These are phyloP conservation scores for Cyclanthera cordifolia DNA, from an alignment of 306 rosid genomes.

Conservation along the genomic window DNA sequence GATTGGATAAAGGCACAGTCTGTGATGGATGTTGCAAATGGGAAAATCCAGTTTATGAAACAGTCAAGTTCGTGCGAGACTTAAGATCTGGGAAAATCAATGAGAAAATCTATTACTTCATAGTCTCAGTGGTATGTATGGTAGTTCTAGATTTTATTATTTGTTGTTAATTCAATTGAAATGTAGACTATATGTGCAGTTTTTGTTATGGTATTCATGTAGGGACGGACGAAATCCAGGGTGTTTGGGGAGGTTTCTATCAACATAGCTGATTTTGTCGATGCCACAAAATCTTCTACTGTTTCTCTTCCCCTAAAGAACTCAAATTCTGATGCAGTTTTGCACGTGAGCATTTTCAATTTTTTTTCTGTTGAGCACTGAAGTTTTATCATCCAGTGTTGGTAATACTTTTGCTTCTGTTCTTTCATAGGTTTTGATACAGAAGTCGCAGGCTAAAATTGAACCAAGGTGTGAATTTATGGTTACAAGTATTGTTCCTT, in stretches of 20 bases:
- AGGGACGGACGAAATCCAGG: constrained; percentile 58
- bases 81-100: constrained; percentile 55
- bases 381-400: neutral
- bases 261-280: constrained; percentile 68
- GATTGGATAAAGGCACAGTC: constrained; percentile 45
- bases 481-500: constrained; percentile 6
- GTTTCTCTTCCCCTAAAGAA: constrained; percentile 72
- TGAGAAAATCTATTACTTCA: constrained; percentile 51
- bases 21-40: constrained; percentile 66
- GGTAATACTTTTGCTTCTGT: constrained; percentile 13
- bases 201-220: constrained; percentile 8
- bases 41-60: constrained; percentile 66
- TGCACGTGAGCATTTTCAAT: constrained; percentile 60
- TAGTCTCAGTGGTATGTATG: constrained; percentile 55
- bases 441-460: constrained; percentile 46
- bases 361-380: neutral
- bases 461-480: constrained; percentile 49
- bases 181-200: neutral
- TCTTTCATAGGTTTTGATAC: constrained; percentile 53
- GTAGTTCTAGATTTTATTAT: neutral
- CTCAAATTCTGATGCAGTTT: constrained; percentile 52
- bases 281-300: constrained; percentile 46
- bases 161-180: neutral
- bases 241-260: constrained; percentile 62
- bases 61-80: constrained; percentile 55